Conservation (phyloP, 2,329 filamentous ascomycete species). For the Ascosphaera apis region DNA sequence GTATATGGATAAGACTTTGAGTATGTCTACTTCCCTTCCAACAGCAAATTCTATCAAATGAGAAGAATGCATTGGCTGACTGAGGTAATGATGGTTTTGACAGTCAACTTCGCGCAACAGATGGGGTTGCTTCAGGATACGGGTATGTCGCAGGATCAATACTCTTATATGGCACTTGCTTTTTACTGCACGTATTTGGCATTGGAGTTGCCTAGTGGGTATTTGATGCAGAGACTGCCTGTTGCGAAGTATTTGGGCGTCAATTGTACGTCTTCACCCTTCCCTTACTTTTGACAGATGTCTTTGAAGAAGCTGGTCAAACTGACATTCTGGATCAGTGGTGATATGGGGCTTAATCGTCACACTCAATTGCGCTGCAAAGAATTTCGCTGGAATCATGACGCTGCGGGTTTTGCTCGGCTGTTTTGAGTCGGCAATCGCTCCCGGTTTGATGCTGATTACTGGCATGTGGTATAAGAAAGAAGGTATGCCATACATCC, state of each 20-base stretch:
- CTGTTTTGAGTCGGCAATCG: constrained; percentile 12
- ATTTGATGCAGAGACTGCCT: constrained; percentile 29
- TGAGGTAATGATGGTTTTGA: no score
- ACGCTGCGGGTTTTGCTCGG: constrained; percentile 11
- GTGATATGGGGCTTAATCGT: constrained; percentile 24
- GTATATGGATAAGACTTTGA: constrained; percentile 34
- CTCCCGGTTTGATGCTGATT: constrained; percentile 11
- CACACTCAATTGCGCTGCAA: constrained; percentile 11
- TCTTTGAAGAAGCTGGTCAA: no score
- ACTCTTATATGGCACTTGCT: constrained; percentile 13
- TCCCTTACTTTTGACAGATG: no score
- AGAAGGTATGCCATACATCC: no score
- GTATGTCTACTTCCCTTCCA: constrained; percentile 11
- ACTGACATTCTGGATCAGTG: constrained; percentile 7
- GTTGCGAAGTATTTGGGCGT: constrained; percentile 29
- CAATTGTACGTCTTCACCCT: constrained; percentile 13
- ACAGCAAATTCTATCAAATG: no score
- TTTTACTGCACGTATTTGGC: constrained; percentile 30
- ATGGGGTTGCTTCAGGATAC: neutral
- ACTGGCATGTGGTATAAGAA: constrained; percentile 13
- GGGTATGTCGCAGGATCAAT: constrained; percentile 1
- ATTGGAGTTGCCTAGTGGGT: constrained; percentile 35
- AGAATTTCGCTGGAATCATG: constrained; percentile 10
- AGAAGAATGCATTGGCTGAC: no score
- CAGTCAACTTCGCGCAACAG: no score